Evolutionary conservation across 2,329 filamentous ascomycete species (phyloP).

Genomic region (Colletotrichum neosansevieriae): DNA sequence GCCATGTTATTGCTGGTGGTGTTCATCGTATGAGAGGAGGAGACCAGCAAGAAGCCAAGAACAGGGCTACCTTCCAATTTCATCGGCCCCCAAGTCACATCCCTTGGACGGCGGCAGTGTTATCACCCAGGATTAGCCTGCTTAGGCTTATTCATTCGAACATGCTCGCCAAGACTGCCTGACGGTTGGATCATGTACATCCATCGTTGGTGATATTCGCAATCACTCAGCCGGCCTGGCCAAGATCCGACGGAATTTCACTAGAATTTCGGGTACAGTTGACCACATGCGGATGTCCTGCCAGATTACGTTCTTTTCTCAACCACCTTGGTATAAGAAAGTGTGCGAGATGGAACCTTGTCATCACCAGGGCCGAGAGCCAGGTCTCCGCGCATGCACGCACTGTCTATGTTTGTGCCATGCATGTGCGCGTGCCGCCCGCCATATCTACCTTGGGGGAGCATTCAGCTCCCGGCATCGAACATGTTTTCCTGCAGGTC

Average conservation of each 20-base stretch:
- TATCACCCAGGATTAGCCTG: conserved; percentile 4
- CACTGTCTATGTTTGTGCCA: conserved; percentile 14
- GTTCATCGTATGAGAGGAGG: conserved; percentile 33
- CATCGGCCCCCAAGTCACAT: conserved; percentile 40
- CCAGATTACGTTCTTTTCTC: background rate
- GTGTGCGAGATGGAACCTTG: background rate
- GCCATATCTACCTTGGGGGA: background rate
- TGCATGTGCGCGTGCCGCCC: conserved; percentile 8
- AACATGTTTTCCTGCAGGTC: conserved; percentile 22
- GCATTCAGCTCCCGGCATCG: conserved; percentile 21
- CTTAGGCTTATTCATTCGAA: background rate
- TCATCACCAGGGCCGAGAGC: background rate
- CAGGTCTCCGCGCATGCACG: conserved; percentile 14
- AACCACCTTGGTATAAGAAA: too few species aligned
- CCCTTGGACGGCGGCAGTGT: conserved; percentile 28
- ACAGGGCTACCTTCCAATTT: conserved; percentile 37
- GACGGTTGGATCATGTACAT: conserved; percentile 3
- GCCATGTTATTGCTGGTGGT: conserved; percentile 24
- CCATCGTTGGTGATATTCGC: background rate
- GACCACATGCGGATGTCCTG: background rate
- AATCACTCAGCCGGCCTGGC: background rate
- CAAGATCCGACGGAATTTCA: background rate
- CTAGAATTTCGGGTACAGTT: conserved; percentile 19
- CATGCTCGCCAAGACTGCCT: conserved; percentile 3
- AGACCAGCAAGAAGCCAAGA: conserved; percentile 23